Evolutionary conservation across 2,329 filamentous ascomycete species (phyloP).

Genomic region (Pleurostoma richardsiae): DNA sequence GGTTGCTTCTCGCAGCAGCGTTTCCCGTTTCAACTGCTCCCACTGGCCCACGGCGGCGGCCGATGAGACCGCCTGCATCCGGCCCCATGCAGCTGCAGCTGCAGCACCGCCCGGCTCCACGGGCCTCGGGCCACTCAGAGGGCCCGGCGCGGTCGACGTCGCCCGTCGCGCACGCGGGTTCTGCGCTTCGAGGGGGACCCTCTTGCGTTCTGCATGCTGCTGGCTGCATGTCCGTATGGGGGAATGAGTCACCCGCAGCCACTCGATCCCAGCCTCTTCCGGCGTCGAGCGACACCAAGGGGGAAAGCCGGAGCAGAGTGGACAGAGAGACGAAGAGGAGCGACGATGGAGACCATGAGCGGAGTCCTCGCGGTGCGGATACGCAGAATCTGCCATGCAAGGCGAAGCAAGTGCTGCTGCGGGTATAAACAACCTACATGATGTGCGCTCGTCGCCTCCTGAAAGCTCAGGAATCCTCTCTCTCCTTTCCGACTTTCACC

Average conservation of each 20-base stretch:
- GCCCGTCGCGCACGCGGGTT: constrained; percentile 5
- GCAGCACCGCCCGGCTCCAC: background rate
- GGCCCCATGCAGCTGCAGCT: background rate
- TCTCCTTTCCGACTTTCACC: too few species aligned
- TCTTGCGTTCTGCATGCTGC: background rate
- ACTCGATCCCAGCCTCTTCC: constrained; percentile 11
- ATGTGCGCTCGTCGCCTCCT: too few species aligned
- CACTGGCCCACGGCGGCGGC: constrained; percentile 1
- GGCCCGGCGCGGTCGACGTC: constrained; percentile 6
- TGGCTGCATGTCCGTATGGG: background rate
- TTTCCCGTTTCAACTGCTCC: background rate
- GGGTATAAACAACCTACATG: background rate
- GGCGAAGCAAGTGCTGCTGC: background rate
- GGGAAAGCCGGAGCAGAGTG: background rate
- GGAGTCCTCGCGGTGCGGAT: background rate
- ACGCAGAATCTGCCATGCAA: background rate
- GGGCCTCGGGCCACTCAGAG: constrained; percentile 6
- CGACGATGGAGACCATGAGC: background rate
- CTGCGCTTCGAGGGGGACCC: background rate
- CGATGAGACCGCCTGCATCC: background rate
- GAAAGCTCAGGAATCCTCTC: too few species aligned
- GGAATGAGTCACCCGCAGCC: constrained; percentile 11
- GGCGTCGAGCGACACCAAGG: constrained; percentile 10
- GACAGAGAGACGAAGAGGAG: background rate
- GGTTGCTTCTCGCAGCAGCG: background rate